A percentile compares a stretch with the other conserved stretches of the same genome.
Evolutionary conservation across 2,329 filamentous ascomycete genomes (phyloP).

Genomic region (Aspergillus hortae): DNA sequence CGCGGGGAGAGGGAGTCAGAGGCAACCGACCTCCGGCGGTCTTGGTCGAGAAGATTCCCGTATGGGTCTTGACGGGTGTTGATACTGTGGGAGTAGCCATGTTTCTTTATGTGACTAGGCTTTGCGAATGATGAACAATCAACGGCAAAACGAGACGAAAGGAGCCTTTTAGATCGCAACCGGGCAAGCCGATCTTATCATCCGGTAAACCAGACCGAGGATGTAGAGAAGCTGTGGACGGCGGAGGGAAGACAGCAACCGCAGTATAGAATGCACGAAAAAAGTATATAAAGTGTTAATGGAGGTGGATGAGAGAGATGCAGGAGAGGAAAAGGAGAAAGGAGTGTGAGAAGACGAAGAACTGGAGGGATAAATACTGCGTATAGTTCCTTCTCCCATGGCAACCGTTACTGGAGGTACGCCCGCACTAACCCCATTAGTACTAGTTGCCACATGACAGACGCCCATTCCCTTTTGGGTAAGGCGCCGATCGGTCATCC

Average conservation of each 20-base stretch:
- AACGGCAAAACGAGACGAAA: background rate
- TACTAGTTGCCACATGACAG: slow-evolving; percentile 45
- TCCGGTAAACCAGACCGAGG: slow-evolving; percentile 8
- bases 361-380: slow-evolving; percentile 37
- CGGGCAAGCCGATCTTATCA: background rate
- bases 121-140: background rate
- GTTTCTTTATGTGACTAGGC: slow-evolving; percentile 29
- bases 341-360: slow-evolving; percentile 21
- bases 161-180: background rate
- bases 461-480: slow-evolving; percentile 48
- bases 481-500: slow-evolving; percentile 26
- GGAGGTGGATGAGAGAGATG: slow-evolving; percentile 12
- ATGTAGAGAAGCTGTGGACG: slow-evolving; percentile 8
- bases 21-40: slow-evolving; percentile 94
- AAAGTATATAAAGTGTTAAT: slow-evolving; percentile 17
- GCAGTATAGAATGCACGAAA: slow-evolving; percentile 31
- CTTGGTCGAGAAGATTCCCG: slow-evolving; percentile 85
- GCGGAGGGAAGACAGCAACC: slow-evolving; percentile 15
- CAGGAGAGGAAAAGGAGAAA: slow-evolving; percentile 18
- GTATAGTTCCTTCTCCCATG: slow-evolving; percentile 32
- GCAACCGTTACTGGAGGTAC: slow-evolving; percentile 41
- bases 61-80: slow-evolving; percentile 92
- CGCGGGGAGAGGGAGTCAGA: slow-evolving; percentile 82
- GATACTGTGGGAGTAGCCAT: slow-evolving; percentile 85
- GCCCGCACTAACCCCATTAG: slow-evolving; percentile 30